Base-by-base conservation (phyloP, 306 rosid genomes). In the Fragaria ananassa region DNA sequence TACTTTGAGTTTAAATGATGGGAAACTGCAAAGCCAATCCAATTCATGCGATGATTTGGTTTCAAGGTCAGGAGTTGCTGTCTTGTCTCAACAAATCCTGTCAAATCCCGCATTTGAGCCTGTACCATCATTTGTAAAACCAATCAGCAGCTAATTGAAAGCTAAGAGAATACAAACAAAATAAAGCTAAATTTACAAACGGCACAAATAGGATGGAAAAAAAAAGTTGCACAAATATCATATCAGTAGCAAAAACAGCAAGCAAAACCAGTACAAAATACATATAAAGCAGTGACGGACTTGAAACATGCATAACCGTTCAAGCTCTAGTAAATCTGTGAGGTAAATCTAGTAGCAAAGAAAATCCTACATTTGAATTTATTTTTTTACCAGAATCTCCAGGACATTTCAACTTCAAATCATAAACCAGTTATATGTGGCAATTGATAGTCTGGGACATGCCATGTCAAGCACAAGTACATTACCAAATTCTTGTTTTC, bases 41-140 rank as follows among this genome's bases (percentile, higher is more conserved):
- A 95, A 82, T 95, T 95, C 99, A 92, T 92, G 84, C 99, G 99
- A 83, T 95, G 99, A 79, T 92, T 95, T 78, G 99, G 90, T 90
- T 95, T 95, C 79, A 95, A 85, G 61, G 91, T 88, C 86, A 95
- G 77, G 78, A 95, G 99, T 76, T 86, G 96, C 70, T 91, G 99
- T 80, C 99, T 86, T 53, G 99, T 95, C 87, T 95, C 97, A 83
- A 95, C 99, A 92, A 95, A 95, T 66, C 99, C 99, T 44, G 87
- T 60, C 86, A 92, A 88, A 86, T 95, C 99, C 76, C 99, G 91
- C 99, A 95, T 95, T 79, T 95, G 99, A 66, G 97, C 99, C 99
- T 95, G 88, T 41, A 68, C 77, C 57, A 71, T 50, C 17, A 72
- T 56, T 58, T 70, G 78, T 53, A 62, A 75, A 81, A 47, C 61